A percentile compares a stretch with the other conserved stretches of the same genome.
Evolutionary conservation across 768 basidiomycete genomes (phyloP).

Genomic region (Omphalotus guepiniiformis): DNA sequence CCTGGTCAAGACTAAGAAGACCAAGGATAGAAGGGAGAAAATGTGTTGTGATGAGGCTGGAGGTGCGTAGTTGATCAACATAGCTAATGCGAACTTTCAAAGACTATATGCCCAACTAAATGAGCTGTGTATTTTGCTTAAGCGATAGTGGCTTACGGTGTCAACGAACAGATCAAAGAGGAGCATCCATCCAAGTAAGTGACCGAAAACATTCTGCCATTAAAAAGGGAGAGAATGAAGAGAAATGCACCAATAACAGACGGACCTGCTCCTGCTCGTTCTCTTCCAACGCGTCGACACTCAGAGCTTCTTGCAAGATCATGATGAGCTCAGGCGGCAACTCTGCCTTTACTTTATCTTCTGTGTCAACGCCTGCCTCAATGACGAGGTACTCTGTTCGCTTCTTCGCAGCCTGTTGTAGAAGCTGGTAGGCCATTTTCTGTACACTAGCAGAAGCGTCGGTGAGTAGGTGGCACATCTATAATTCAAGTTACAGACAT

Average conservation of each 20-base stretch:
- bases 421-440: conserved; percentile 70
- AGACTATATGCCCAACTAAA: conserved; percentile 47
- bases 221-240: conserved; percentile 14
- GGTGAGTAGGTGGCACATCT: conserved; percentile 80
- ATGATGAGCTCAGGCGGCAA: conserved; percentile 66
- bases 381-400: conserved; percentile 82
- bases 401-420: conserved; percentile 64
- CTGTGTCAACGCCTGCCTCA: conserved; percentile 78
- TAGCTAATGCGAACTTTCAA: conserved; percentile 82
- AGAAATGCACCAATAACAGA: not conserved
- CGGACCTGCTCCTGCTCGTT: conserved; percentile 35
- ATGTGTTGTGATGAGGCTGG: conserved; percentile 54
- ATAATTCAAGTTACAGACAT: not conserved
- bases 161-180: conserved; percentile 78
- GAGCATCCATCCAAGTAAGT: conserved; percentile 88
- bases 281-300: conserved; percentile 32
- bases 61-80: conserved; percentile 76
- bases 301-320: conserved; percentile 50
- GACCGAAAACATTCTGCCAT: conserved; percentile 55
- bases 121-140: not conserved
- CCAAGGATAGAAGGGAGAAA: conserved; percentile 74
- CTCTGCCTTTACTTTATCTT: conserved; percentile 45
- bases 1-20: conserved; percentile 63
- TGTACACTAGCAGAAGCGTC: conserved; percentile 65
- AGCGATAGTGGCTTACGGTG: conserved; percentile 52